A percentile compares a stretch with the other conserved stretches of the same genome.
Evolutionary conservation across 2,329 filamentous ascomycete species (phyloP).

Genomic region (Pyrenochaeta sp.): DNA sequence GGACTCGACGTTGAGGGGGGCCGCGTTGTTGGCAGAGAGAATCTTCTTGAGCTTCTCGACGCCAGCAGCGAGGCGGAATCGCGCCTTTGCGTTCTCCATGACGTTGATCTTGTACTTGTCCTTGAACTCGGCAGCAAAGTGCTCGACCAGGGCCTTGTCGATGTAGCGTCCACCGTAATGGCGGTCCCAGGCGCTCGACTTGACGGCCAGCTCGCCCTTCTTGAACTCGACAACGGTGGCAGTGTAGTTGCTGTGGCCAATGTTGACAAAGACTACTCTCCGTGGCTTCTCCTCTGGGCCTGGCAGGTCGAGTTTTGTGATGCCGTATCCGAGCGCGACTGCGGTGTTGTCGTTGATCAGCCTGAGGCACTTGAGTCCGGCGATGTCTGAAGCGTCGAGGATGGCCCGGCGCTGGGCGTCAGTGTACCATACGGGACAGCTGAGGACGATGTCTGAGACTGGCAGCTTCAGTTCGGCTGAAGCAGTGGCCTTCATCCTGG

Average conservation of each 20-base stretch:
- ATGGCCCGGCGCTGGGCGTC: constrained; percentile 89
- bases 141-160: constrained; percentile 92
- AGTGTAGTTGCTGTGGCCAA: constrained; percentile 96
- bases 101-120: constrained; percentile 98
- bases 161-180: constrained; percentile 98
- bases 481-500: constrained; percentile 91
- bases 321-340: constrained; percentile 93
- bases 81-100: constrained; percentile 86
- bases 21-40: constrained; percentile 90
- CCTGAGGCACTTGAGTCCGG: constrained; percentile 88
- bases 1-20: constrained; percentile 95
- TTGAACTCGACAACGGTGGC: constrained; percentile 93
- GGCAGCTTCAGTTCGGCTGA: constrained; percentile 87
- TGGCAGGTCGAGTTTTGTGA: constrained; percentile 96
- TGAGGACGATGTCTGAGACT: constrained; percentile 92
- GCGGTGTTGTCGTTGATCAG: constrained; percentile 99
- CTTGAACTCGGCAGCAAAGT: constrained; percentile 95
- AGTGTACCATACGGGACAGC: constrained; percentile 96
- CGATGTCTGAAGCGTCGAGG: constrained; percentile 91
- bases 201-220: constrained; percentile 95
- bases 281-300: constrained; percentile 88
- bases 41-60: constrained; percentile 99
- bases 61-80: constrained; percentile 83
- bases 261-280: constrained; percentile 90
- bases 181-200: constrained; percentile 90